Percentiles rank a stretch among this genome's conserved stretches.
phyloP scores from a whole-genome alignment of 148 eudicot genomes.

The Vaccinium macrocarpon region DNA sequence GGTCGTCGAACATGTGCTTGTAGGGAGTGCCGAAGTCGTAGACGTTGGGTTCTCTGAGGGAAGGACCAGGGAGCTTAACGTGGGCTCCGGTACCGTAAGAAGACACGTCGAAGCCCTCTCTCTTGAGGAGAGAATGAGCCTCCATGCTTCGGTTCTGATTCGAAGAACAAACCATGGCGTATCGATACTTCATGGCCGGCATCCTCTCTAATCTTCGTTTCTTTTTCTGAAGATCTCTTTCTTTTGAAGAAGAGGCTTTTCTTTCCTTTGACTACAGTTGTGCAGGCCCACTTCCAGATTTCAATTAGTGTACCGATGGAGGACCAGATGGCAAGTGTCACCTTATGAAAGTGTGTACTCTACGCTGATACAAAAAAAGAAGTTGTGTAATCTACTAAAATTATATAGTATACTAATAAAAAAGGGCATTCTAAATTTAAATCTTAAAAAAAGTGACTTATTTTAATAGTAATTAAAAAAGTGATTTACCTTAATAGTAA shows the following conservation, averaged over 20 bases:
- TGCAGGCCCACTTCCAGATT: no score
- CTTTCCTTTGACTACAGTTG: no score
- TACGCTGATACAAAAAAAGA: no score
- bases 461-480: no score
- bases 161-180: conserved; percentile 97
- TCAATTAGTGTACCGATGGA: no score
- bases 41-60: conserved; percentile 82
- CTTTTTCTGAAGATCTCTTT: not conserved
- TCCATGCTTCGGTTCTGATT: conserved; percentile 98
- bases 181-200: conserved; percentile 44
- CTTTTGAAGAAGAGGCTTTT: not conserved
- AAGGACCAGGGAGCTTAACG: conserved; percentile 96
- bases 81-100: conserved; percentile 91
- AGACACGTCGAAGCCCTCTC: conserved; percentile 76
- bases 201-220: not conserved
- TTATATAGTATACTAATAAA: no score
- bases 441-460: no score
- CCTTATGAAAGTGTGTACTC: no score
- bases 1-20: conserved; percentile 88
- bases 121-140: conserved; percentile 68
- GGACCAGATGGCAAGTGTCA: no score
- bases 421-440: no score
- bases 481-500: no score
- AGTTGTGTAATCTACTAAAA: no score
- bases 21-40: conserved; percentile 96